Evolutionary conservation across 345 rosid species (phyloP).

Genomic region (Balakata baccata): DNA sequence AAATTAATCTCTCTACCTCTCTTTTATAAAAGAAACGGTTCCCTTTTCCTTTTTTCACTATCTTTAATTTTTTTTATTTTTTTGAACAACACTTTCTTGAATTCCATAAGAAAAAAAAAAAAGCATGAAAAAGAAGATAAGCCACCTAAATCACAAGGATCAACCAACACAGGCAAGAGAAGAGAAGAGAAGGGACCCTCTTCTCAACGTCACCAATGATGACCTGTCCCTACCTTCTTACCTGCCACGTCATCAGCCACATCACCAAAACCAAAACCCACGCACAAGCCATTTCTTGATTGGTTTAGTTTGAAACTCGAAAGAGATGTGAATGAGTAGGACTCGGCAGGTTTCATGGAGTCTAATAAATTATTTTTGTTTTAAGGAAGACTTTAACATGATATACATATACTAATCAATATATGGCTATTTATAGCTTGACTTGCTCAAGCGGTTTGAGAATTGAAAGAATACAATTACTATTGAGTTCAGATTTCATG

Average conservation of each 20-base stretch:
- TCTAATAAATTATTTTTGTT: neutral
- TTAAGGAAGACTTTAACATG: neutral
- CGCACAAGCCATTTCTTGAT: neutral
- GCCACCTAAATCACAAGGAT: conserved; percentile 6
- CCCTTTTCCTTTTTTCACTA: neutral
- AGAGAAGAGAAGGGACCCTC: conserved; percentile 1
- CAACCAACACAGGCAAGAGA: neutral
- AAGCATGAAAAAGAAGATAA: neutral
- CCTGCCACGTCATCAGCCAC: conserved; percentile 13
- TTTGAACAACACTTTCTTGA: conserved; percentile 5
- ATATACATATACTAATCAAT: neutral
- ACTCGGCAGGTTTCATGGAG: conserved; percentile 1
- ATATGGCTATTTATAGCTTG: neutral
- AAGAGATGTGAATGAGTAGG: neutral
- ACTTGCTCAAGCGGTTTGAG: neutral
- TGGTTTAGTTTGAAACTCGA: neutral
- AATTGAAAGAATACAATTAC: neutral
- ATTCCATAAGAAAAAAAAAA: neutral
- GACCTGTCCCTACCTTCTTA: neutral
- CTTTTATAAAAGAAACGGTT: neutral
- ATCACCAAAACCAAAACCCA: conserved; percentile 8
- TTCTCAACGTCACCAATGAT: conserved; percentile 16
- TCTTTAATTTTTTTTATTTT: too few species aligned
- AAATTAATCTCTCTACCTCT: neutral
- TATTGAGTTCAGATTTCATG: neutral